Conservation (phyloP, 345 rosid genomes). For the Microthlaspi erraticum region DNA sequence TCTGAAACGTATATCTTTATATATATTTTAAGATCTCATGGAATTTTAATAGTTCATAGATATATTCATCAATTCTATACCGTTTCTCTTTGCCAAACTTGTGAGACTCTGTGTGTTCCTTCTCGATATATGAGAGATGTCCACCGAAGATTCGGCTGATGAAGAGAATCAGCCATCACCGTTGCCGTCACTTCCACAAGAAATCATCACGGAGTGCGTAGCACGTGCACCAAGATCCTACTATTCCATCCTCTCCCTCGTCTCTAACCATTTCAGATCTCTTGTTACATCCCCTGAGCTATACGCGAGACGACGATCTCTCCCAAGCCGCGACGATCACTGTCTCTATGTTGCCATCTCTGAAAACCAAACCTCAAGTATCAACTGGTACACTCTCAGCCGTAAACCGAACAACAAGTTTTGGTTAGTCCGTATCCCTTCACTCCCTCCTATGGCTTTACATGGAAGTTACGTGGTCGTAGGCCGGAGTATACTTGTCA, state of each 20-base stretch:
- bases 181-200: conserved; percentile 7
- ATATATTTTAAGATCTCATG: neutral
- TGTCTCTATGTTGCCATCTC: conserved; percentile 26
- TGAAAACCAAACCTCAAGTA: neutral
- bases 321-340: neutral
- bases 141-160: neutral
- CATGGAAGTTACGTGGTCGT: conserved; percentile 18
- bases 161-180: neutral
- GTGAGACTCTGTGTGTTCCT: neutral
- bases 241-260: conserved; percentile 11
- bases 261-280: conserved; percentile 2
- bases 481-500: conserved; percentile 5
- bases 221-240: conserved; percentile 15
- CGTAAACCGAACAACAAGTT: conserved; percentile 12
- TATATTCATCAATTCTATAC: neutral
- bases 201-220: neutral
- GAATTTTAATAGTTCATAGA: neutral
- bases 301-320: neutral
- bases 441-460: conserved; percentile 30
- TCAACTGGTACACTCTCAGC: conserved; percentile 18
- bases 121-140: conserved; percentile 10
- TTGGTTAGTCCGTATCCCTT: conserved; percentile 23
- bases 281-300: conserved; percentile 2
- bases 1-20: neutral
- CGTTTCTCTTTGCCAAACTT: neutral